Base-by-base conservation (phyloP, 768 basidiomycete species). In the Lactarius evosmus region DNA sequence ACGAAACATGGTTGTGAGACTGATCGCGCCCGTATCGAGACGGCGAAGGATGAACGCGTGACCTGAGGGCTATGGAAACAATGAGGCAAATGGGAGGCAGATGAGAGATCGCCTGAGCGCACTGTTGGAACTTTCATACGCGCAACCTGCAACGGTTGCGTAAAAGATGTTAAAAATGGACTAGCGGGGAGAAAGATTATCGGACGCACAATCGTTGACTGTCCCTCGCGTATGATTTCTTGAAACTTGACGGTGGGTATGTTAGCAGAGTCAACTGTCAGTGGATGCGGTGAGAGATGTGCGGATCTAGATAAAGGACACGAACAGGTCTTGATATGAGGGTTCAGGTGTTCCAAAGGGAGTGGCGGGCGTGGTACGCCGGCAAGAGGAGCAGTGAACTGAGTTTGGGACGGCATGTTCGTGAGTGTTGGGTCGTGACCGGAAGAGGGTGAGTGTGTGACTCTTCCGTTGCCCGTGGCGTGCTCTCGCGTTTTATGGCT, bases 21-120 rank as follows among this genome's bases (percentile, higher is more conserved):
- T 91, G 75, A 98, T 84, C 22, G 93, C 93, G 63, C 91, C 88
- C 3, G 95, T 96, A 76, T 98, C 95, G 70, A 91, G 95, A 60
- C 95, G 86, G 51, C 95, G 86, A 38, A 98, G 87, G 72, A 98
- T 92, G 74, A 97, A 98, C 27, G 95, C 93, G 76, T 98, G 95
- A 38, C 88, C 86, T 16, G 78, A 74, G 32, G 87, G 82, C 89
- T 93, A 32, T 41, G 61, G 38, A 57, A 68, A 60, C 68, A 70
- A 69, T 69, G 50, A 59, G 69, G 68, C 66, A 62, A 68, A 66
- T 60, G 53, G 54, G 56, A 58, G 36, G 63, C 66, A 60, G 60
- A 49, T 56, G 29, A 36, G 50, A 51, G 55, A 54, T 41, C 51
- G 54, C 38, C 58, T 25, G 32, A 57, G 46, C 64, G 55, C 54